Evolutionary conservation across 306 rosid species (phyloP), one percentile per base, ranked within the genome.

Genomic region (Lathyrus tuberosus): DNA sequence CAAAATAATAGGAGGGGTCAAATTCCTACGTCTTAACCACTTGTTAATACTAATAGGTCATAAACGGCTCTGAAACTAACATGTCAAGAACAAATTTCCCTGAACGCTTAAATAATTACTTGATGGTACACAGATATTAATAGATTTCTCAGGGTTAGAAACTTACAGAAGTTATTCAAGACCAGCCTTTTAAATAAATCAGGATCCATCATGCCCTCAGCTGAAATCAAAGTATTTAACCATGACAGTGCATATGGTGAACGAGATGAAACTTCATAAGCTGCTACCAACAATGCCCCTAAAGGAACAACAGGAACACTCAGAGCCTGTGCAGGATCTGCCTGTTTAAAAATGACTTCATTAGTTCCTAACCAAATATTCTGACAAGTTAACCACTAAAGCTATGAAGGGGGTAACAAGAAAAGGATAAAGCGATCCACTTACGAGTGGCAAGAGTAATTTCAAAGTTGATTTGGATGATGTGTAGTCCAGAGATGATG

Each of bases 241-340:
- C 99, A 86, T 28, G 99, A 80, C 24, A 86, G 72, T 51, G 80
- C 99, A 83, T 87, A 89, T 66, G 97, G 93, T 26, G 96, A 86
- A 16, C 72, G 71, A 51, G 85, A 86, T 79, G 99, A 86, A 74
- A 91, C 95, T 73, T 96, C 95, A 85, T 89, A 89, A 48, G 99
- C 90, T 41, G 96, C 99, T 53, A 97, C 64, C 80, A 95, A 65
- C 61, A 95, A 43, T 69, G 89, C 81, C 70, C 99, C 99, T 70
- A 91, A 83, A 72, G 99, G 99, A 79, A 95, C 88, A 74, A 82
- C 91, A 67, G 97, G 99, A 59, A 95, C 95, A 73, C 84, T 95
- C 70, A 95, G 86, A 76, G 91, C 99, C 86, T 95, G 91, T 10
- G 99, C 99, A 13, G 99, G 99, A 78, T 95, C 99, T 53, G 97